Evolutionary conservation across 306 rosid genomes (phyloP).

Genomic region (Ormosia emarginata): DNA sequence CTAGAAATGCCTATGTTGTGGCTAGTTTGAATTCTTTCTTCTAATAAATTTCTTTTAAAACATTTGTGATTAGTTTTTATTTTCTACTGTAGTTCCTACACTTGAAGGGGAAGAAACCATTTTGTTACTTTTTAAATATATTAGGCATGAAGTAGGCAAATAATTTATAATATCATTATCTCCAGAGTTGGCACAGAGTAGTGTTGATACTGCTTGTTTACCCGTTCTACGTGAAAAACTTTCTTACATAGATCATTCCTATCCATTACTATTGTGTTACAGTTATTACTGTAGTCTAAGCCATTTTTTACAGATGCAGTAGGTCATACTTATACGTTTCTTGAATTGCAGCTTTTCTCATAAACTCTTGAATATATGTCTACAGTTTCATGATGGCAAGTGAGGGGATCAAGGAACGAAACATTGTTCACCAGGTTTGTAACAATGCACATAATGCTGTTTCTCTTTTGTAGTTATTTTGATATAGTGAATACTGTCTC

Average conservation of each 20-base stretch:
- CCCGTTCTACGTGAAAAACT: background rate
- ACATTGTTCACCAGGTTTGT: conserved; percentile 63
- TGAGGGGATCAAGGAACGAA: conserved; percentile 86
- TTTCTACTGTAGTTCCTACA: background rate
- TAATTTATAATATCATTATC: background rate
- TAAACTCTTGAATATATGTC: conserved; percentile 25
- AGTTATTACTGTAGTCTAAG: conserved; percentile 11
- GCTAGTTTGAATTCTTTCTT: background rate
- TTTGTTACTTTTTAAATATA: background rate
- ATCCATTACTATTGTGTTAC: background rate
- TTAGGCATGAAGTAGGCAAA: background rate
- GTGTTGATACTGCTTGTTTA: background rate
- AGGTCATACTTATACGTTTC: background rate
- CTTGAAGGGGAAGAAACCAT: background rate
- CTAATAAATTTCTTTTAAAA: background rate
- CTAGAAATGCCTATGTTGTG: background rate
- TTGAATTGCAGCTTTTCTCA: conserved; percentile 25
- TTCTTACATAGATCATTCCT: background rate
- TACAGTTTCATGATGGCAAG: conserved; percentile 94
- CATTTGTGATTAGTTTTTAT: background rate
- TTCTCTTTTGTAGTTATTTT: conserved; percentile 6
- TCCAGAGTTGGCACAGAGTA: background rate
- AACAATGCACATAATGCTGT: background rate
- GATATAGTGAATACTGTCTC: background rate
- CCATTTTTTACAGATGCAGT: background rate